Percentiles rank a stretch among this genome's conserved stretches.
These are phyloP conservation scores for Globisporangium carolinianum DNA, from an alignment of 352 stramenopile species.

Conservation along the genomic window DNA sequence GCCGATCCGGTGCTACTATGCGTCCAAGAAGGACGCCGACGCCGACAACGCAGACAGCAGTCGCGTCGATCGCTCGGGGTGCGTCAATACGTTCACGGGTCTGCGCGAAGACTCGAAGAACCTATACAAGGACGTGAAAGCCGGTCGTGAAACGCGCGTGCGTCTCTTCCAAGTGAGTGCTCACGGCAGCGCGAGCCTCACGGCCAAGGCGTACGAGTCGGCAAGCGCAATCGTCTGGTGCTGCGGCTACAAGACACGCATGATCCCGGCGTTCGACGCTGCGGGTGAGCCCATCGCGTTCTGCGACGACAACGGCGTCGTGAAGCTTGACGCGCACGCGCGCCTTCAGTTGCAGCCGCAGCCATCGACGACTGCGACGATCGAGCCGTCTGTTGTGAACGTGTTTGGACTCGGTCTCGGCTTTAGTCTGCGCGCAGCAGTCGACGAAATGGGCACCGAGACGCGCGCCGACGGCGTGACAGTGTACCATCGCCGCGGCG, in stretches of 20 bases:
- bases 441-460: conserved; percentile 75
- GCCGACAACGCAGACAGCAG: conserved; percentile 50
- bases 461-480: conserved; percentile 78
- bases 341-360: conserved; percentile 23
- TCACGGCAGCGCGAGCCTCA: conserved; percentile 43
- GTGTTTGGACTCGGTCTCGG: conserved; percentile 71
- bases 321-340: conserved; percentile 59
- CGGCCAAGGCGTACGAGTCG: conserved; percentile 55
- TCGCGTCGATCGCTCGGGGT: conserved; percentile 51
- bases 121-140: conserved; percentile 59
- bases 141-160: conserved; percentile 53
- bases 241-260: conserved; percentile 69
- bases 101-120: conserved; percentile 78
- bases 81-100: conserved; percentile 82
- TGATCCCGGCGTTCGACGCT: conserved; percentile 45
- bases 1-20: conserved; percentile 76
- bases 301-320: conserved; percentile 45
- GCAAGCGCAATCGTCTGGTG: conserved; percentile 77
- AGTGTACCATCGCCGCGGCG: conserved; percentile 80
- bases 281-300: conserved; percentile 35
- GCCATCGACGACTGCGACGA: not conserved
- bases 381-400: conserved; percentile 7
- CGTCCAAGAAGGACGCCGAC: conserved; percentile 70
- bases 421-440: conserved; percentile 63
- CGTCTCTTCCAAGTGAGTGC: conserved; percentile 68